These are phyloP conservation scores for Hippophae rhamnoides DNA, from an alignment of 306 rosid genomes.

Conservation along the genomic window DNA sequence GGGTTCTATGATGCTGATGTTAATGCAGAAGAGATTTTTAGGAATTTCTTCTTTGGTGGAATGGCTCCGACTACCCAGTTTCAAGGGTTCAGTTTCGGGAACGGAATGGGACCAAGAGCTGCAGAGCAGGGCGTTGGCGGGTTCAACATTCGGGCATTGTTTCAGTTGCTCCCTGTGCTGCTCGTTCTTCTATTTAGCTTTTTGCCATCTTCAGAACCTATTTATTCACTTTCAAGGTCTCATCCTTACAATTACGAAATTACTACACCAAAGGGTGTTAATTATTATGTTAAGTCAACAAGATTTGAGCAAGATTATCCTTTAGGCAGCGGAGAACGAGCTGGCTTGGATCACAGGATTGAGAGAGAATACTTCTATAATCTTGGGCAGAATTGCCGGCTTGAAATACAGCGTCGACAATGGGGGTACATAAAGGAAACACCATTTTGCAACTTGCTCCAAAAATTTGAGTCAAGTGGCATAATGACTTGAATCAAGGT, in stretches of 20 bases:
- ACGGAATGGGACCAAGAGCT: conserved; percentile 51
- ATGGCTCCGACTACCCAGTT: conserved; percentile 68
- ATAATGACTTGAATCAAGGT: conserved; percentile 35
- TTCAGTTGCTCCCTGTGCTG: conserved; percentile 69
- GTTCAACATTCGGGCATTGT: conserved; percentile 42
- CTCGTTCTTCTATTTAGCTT: conserved; percentile 58
- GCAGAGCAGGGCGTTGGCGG: conserved; percentile 55
- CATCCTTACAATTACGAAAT: conserved; percentile 58
- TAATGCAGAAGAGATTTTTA: conserved; percentile 80
- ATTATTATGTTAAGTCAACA: conserved; percentile 66
- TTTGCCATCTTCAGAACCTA: conserved; percentile 73
- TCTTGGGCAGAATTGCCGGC: conserved; percentile 69
- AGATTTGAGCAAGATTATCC: conserved; percentile 67
- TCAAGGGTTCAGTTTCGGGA: conserved; percentile 70
- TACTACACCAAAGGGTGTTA: conserved; percentile 61
- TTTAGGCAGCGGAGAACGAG: conserved; percentile 27
- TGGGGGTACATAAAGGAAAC: conserved; percentile 87
- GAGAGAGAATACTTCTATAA: conserved; percentile 65
- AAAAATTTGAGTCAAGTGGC: conserved; percentile 37
- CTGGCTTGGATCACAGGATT: conserved; percentile 35
- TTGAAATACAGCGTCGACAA: conserved; percentile 77
- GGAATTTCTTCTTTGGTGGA: conserved; percentile 86
- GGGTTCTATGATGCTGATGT: conserved; percentile 67
- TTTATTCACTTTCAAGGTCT: conserved; percentile 44
- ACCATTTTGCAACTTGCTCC: conserved; percentile 75